These are phyloP conservation scores for Colletotrichum endophyticum DNA, from an alignment of 2,329 filamentous ascomycete species.

Conservation along the genomic window DNA sequence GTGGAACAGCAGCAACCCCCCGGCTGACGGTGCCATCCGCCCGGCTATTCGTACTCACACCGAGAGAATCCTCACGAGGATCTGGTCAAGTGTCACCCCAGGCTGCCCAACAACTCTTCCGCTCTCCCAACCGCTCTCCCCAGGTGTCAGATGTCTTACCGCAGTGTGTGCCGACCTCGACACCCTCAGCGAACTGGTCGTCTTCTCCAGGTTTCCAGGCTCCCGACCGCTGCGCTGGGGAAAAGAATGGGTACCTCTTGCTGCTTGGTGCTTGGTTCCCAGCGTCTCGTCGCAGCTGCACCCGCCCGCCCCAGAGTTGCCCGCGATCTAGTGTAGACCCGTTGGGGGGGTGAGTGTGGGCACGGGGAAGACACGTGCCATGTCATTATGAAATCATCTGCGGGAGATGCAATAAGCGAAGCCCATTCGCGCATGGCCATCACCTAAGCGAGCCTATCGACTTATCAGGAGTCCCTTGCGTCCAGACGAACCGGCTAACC, in stretches of 20 bases:
- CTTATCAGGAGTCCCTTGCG: not conserved
- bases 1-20: not conserved
- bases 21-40: constrained; percentile 14
- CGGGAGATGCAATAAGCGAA: not conserved
- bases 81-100: constrained; percentile 17
- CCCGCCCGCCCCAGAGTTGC: not conserved
- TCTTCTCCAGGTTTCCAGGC: not conserved
- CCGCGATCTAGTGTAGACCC: constrained; percentile 1
- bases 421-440: not conserved
- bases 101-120: not conserved
- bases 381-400: constrained; percentile 7
- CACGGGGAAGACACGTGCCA: constrained; percentile 4
- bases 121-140: not conserved
- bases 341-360: not conserved
- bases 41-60: not conserved
- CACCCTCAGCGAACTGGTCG: not conserved
- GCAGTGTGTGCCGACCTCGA: constrained; percentile 2
- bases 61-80: constrained; percentile 6
- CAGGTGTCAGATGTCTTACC: constrained; percentile 12
- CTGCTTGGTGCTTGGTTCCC: not conserved
- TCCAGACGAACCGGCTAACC: not conserved
- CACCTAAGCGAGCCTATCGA: not conserved
- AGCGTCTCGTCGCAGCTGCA: not conserved
- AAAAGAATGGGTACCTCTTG: not conserved
- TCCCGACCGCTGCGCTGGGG: not conserved